Base-by-base conservation (phyloP, 768 basidiomycete species). In the Roridomyces roridus region DNA sequence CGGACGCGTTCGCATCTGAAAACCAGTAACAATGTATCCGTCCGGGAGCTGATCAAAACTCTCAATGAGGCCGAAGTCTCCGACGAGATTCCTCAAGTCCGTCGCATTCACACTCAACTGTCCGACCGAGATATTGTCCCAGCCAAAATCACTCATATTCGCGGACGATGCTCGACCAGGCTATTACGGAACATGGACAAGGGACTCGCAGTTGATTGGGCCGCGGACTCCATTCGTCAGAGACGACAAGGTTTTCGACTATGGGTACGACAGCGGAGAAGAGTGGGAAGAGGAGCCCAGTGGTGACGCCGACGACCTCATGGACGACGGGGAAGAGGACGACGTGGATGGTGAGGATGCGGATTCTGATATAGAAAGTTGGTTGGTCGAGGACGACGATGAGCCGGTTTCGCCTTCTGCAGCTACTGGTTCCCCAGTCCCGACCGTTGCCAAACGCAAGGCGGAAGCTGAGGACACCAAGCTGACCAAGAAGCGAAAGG, bases 141-240 rank as follows among this genome's bases (percentile, higher is more conserved):
- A 0, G 84, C 87, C 46, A 98, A 97, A 73, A 85, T 87, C 3
- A n/a, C 77, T 98, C 36, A 87, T 92, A 55, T 98, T 97, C 71
- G 73, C 78, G 15, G 88, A 89, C 54, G 94, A 98, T 69, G 80
- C 83, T 0, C 85, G 97, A 44, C 96, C 97, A 12, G 94, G 94
- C 1, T 98, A 96, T 72, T 89, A 87, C 65, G 96, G 96, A 20
- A 98, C 97, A 6, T 98, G 92, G 89, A 95, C 94, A 8, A 87
- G 89, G 50, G 85, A 79, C 57, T 96, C 94, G 14, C 78, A 79
- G 17, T 72, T 85, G 29, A 85, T 98, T 56, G 89, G 94, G 1
- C 88, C 95, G 2, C 86, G 97, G 15, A 84, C 81, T 17, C 96
- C 97, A 1, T 89, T 96, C 57, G 85, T 81, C 3, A 84, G 84